Base-by-base conservation (phyloP, 2,329 filamentous ascomycete species). In the Fusarium liriodendri region DNA sequence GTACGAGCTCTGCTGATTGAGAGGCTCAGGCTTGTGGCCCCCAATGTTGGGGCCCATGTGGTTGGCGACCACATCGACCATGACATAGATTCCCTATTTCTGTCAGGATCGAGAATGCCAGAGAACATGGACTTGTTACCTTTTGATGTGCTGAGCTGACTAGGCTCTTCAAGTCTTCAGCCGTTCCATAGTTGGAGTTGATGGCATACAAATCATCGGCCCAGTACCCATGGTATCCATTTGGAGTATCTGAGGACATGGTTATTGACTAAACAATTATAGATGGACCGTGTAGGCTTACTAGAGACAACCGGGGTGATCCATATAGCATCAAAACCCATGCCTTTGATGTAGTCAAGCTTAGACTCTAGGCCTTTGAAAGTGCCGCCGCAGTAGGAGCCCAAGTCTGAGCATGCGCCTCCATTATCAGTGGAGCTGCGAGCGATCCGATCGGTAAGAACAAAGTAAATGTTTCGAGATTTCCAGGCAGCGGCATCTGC, bases 21-120 rank as follows among this genome's bases (percentile, higher is more conserved):
- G 82, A 1, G 85, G 85, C 6, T 79, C 75, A 7, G 87, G 86
- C 9, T 77, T 78, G 72, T 82, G 81, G 65, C 84, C 79, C 35
- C 79, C 64, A 76, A 92, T 89, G 0, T 62, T 66, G 52, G 88
- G 86, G 18, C 82, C 88, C 80, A 89, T 87, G 77, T 91, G 88
- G 77, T 91, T 91, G 45, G 86, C 84, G 3, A 91, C 89, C 3
- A 91, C 83, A 65, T 91, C 90, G 16, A 90, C 84, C 90, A 92
- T 92, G 38, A 92, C 81, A 69, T 88, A 90, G 50, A 84, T 83
- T 57, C 75, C 76, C 80, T 82, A 10, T 0, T 7, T 2, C 2
- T 25, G 14, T 58, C 1, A 37, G 32, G 18, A 38, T 9, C 5
- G 6, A 14, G n/a, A 2, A 14, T 58, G 13, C 14, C 3, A 25